Base-by-base conservation (phyloP, 2,329 filamentous ascomycete species). In the Venturia effusa region DNA sequence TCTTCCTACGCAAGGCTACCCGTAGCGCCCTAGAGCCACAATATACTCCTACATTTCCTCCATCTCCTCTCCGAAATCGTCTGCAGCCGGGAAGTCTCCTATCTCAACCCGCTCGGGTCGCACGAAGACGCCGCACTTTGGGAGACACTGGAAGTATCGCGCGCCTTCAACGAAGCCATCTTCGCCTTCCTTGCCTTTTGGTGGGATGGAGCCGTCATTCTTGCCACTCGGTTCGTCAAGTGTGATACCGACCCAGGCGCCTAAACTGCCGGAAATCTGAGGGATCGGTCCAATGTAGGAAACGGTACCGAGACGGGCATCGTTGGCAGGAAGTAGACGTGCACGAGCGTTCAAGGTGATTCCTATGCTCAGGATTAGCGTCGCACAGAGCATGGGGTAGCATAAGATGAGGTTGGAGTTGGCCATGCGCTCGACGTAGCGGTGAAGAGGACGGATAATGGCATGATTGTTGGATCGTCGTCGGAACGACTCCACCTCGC, bases 201-300 rank as follows among this genome's bases (percentile, higher is more conserved):
- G 32, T 13, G 51, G n/a, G n/a, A 92, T 84, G 69, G 85, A 87
- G 66, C 90, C 90, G 73, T 93, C 89, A 71, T 93, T 94, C 79
- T 89, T 90, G 64, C 89, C 90, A 54, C 88, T 87, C 1, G 90
- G 89, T 75, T 93, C 89, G 72, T 93, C 89, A 62, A 92, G 81
- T 30, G 73, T 73, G 62, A 94, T 79, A 48, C 89, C 90, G 24
- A 93, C 80, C 90, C 90, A 94, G 77, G 76, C 69, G 3, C 63
- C 68, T 30, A 60, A 6, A 55, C 59, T 43, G 22, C 76, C 76
- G 4, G 87, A 86, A 67, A 93, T 91, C 75, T 92, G 87, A 66
- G 84, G 82, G 59, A 93, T 87, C 24, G 86, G 82, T 34, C 90
- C 90, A 63, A 92, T 82, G 73, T 88, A 92, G 74, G 79, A 80